Evolutionary conservation across 2,329 filamentous ascomycete species (phyloP), one percentile per base, ranked within the genome.

Genomic region (Fusarium sp.): DNA sequence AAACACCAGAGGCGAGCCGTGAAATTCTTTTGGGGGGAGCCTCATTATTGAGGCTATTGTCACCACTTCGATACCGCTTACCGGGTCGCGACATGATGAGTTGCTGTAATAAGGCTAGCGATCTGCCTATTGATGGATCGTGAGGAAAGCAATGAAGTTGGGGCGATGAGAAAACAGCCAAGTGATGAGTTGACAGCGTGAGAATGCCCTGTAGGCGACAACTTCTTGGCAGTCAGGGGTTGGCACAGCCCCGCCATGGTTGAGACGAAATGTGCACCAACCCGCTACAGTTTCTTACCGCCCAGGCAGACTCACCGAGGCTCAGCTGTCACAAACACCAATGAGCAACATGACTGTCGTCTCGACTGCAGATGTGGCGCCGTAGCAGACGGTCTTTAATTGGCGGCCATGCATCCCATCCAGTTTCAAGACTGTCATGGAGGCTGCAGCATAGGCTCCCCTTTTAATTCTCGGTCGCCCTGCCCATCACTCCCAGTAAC

Each of bases 251-350:
- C 57, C 36, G n/a, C 27, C 8, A 36, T 36, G 35, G 36, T 27
- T 42, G n/a, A n/a, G 22, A 22, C 31, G 25, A 5, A 31, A 60
- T 45, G 27, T 59, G 57, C 57, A 42, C 35, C 57, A 58, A 33
- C 18, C 33, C 13, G 14, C n/a, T 25, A 22, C n/a, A 38, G 54
- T 25, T 18, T 38, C 9, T 38, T 58, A 33, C 57, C 35, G 57
- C 36, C 18, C 57, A 40, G 35, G 57, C 35, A 31, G 18, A 42
- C 18, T 57, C 47, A 22, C 5, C 13, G 5, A 27, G 33, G 33
- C 33, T 22, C 11, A 27, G 54, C 20, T 56, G 20, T 11, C 16
- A 22, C 8, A 38, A 22, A 18, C 33, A 40, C 33, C 56, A 58
- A 58, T 18, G 13, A 16, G 13, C 54, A 38, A 11, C 11, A 10